Evolutionary conservation across 176 grass and related monocot genomes (phyloP).

Genomic region (Musa schizocarpa): DNA sequence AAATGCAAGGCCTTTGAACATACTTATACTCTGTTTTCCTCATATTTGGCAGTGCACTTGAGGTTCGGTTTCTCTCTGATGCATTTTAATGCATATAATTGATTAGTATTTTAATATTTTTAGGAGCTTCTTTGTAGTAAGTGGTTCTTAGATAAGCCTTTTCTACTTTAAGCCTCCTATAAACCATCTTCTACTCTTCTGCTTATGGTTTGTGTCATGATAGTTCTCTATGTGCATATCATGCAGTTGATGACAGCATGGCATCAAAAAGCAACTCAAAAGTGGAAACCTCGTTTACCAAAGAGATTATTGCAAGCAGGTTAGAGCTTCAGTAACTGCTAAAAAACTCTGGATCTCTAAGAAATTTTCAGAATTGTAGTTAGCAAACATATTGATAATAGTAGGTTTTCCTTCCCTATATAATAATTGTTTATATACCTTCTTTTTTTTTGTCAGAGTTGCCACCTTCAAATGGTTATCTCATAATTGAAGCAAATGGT

Average conservation of each 20-base stretch:
- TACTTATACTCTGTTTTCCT: background rate
- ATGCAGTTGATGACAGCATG: conserved; percentile 50
- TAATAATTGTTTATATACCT: background rate
- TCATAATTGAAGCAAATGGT: conserved; percentile 94
- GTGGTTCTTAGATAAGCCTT: too few relatives aligned
- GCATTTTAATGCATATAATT: background rate
- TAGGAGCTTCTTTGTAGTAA: too few relatives aligned
- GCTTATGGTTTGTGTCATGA: conserved; percentile 5
- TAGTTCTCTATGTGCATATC: conserved; percentile 6
- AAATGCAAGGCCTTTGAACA: background rate
- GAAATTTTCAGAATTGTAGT: background rate
- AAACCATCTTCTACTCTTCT: background rate
- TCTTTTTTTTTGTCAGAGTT: conserved; percentile 36
- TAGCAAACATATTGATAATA: background rate
- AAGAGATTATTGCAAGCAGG: conserved; percentile 54
- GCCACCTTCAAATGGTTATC: conserved; percentile 75
- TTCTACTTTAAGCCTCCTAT: too few relatives aligned
- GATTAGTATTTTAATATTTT: background rate
- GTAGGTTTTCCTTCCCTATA: conserved; percentile 7
- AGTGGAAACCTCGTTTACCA: conserved; percentile 49
- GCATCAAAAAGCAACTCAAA: conserved; percentile 41
- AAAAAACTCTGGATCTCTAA: background rate
- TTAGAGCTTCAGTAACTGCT: conserved; percentile 22
- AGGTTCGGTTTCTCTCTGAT: background rate
- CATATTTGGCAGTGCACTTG: background rate